These are phyloP conservation scores for Yamadazyma songkhlaensis DNA, from an alignment of 1,139 yeast genomes.

Conservation along the genomic window DNA sequence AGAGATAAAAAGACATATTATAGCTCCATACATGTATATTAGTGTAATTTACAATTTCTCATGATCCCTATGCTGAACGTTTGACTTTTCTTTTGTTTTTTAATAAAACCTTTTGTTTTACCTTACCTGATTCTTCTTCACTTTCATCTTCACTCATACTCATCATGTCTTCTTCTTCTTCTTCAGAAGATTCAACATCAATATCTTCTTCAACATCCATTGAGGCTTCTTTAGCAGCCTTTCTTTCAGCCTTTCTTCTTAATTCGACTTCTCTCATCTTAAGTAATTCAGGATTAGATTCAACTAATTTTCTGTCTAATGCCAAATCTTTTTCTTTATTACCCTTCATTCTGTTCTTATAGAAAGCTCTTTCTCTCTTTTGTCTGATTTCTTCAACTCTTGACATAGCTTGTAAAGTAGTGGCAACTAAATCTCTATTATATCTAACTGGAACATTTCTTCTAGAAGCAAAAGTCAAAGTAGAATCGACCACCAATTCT, in stretches of 20 bases:
- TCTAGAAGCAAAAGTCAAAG: slow-evolving; percentile 93
- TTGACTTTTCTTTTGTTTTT: slow-evolving; percentile 61
- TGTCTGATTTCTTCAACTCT: slow-evolving; percentile 95
- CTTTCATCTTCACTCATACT: slow-evolving; percentile 29
- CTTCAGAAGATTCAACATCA: slow-evolving; percentile 39
- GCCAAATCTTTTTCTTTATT: slow-evolving; percentile 85
- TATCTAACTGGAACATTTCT: slow-evolving; percentile 98
- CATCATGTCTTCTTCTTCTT: slow-evolving; percentile 35
- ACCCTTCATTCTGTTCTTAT: slow-evolving; percentile 99
- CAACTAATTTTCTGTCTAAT: slow-evolving; percentile 86
- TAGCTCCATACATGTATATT: slow-evolving; percentile 7
- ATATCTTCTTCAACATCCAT: slow-evolving; percentile 47
- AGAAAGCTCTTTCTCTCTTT: slow-evolving; percentile 97
- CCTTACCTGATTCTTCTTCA: slow-evolving; percentile 36
- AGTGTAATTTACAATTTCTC: slow-evolving; percentile 11
- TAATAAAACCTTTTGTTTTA: slow-evolving; percentile 73
- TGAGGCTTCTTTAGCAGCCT: slow-evolving; percentile 55
- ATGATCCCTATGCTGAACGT: slow-evolving; percentile 15
- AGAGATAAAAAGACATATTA: too few relatives aligned
- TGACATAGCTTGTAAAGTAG: slow-evolving; percentile 92
- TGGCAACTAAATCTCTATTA: slow-evolving; percentile 92
- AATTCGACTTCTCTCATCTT: slow-evolving; percentile 91
- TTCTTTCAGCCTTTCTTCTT: slow-evolving; percentile 73
- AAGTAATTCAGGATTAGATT: slow-evolving; percentile 81
- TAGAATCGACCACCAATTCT: slow-evolving; percentile 95